A percentile compares a stretch with the other conserved stretches of the same genome.
These are phyloP conservation scores for Amanita polypyramis DNA, from an alignment of 768 basidiomycete genomes.

Conservation along the genomic window DNA sequence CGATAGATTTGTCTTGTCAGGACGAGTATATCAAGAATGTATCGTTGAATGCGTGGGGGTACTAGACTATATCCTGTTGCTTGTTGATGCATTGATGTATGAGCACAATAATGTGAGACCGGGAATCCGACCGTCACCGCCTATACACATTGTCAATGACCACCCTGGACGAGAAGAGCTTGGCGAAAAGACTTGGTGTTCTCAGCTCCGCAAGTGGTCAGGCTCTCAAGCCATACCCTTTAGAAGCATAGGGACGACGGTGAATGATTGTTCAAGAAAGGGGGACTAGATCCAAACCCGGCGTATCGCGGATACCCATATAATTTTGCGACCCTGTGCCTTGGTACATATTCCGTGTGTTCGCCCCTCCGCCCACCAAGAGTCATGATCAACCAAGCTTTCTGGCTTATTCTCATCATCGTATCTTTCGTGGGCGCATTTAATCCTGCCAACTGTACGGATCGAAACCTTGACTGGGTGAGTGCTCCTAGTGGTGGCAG, in stretches of 20 bases:
- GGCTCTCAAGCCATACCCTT: too few relatives aligned
- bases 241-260: too few relatives aligned
- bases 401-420: not conserved
- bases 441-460: not conserved
- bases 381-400: not conserved
- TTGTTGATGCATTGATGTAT: not conserved
- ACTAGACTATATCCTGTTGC: not conserved
- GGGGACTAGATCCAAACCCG: too few relatives aligned
- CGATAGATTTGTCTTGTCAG: not conserved
- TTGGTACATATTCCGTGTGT: too few relatives aligned
- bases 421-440: not conserved
- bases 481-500: not conserved
- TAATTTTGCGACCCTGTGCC: not conserved
- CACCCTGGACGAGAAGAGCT: too few relatives aligned
- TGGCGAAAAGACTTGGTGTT: too few relatives aligned
- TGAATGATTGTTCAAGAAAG: too few relatives aligned
- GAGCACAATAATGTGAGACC: too few relatives aligned
- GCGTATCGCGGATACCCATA: not conserved
- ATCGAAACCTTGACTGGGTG: not conserved
- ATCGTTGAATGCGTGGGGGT: slow-evolving; percentile 2
- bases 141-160: too few relatives aligned
- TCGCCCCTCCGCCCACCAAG: not conserved
- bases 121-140: too few relatives aligned
- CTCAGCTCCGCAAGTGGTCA: too few relatives aligned
- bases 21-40: not conserved